phyloP scores from a whole-genome alignment of 106 monocot species.

The Dioscorea zingiberensis region DNA sequence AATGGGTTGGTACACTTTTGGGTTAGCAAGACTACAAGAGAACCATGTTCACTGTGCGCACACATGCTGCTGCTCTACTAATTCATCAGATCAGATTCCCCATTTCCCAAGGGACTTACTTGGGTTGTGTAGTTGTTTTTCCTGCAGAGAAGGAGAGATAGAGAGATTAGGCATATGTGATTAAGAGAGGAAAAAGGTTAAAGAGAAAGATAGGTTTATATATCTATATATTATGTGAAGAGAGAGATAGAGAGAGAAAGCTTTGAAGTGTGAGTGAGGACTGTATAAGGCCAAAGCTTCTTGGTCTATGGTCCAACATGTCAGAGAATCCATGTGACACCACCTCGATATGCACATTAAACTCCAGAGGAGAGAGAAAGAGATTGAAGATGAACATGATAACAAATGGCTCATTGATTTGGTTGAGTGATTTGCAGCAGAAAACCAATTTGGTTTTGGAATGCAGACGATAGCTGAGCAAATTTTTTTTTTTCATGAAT shows the following conservation, averaged over 20 bases:
- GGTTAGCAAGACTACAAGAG: no score
- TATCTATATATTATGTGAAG: background rate
- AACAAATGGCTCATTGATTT: no score
- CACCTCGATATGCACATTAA: constrained; percentile 7
- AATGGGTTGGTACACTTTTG: no score
- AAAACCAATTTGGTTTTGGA: background rate
- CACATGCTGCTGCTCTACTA: no score
- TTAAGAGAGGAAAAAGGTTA: background rate
- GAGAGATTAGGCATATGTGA: background rate
- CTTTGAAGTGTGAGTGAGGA: background rate
- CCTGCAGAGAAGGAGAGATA: no score
- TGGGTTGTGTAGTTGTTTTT: background rate
- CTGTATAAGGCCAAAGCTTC: background rate
- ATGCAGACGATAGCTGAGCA: background rate
- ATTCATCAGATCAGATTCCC: no score
- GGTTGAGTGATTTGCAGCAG: background rate
- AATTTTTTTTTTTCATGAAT: no score
- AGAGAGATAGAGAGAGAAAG: background rate
- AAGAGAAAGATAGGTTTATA: background rate
- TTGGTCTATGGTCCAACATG: constrained; percentile 11
- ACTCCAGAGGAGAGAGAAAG: background rate
- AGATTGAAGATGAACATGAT: background rate
- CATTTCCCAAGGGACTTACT: no score
- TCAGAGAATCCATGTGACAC: constrained; percentile 13
- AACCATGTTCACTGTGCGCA: no score